These are phyloP conservation scores for Trypanosoma melophagium DNA, from an alignment of 208 protist species.

Conservation along the genomic window DNA sequence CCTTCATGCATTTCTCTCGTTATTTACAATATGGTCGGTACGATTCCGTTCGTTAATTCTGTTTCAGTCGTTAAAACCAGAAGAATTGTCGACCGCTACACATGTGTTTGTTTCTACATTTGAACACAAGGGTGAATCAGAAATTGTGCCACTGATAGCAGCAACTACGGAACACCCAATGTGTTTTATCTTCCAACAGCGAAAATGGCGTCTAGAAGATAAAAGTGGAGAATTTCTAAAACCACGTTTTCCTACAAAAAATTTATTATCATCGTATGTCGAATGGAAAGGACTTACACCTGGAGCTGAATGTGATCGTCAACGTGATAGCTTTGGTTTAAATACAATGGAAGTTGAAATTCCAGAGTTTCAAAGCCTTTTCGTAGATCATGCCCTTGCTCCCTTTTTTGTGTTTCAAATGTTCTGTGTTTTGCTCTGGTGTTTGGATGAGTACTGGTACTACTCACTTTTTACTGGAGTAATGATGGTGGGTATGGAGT, in stretches of 20 bases:
- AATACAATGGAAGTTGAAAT: slow-evolving; percentile 95
- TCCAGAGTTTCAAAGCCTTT: slow-evolving; percentile 94
- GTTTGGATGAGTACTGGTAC: slow-evolving; percentile 97
- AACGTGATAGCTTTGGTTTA: slow-evolving; percentile 74
- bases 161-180: slow-evolving; percentile 49
- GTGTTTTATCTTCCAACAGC: slow-evolving; percentile 89
- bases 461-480: slow-evolving; percentile 97
- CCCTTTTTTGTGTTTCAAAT: slow-evolving; percentile 99
- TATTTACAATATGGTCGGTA: slow-evolving; percentile 91
- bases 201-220: slow-evolving; percentile 86
- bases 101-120: slow-evolving; percentile 77
- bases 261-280: slow-evolving; percentile 78
- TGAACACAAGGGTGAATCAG: slow-evolving; percentile 79
- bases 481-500: slow-evolving; percentile 98
- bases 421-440: slow-evolving; percentile 96
- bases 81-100: slow-evolving; percentile 52
- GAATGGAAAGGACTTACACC: slow-evolving; percentile 65
- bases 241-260: slow-evolving; percentile 78
- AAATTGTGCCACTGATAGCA: slow-evolving; percentile 73
- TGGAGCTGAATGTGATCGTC: slow-evolving; percentile 38
- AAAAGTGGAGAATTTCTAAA: slow-evolving; percentile 71
- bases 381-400: slow-evolving; percentile 95
- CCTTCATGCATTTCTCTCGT: slow-evolving; percentile 78
- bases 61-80: slow-evolving; percentile 46
- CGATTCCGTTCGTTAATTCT: slow-evolving; percentile 70